Base-by-base conservation (phyloP, 2,329 filamentous ascomycete species). In the Claviceps sp. region DNA sequence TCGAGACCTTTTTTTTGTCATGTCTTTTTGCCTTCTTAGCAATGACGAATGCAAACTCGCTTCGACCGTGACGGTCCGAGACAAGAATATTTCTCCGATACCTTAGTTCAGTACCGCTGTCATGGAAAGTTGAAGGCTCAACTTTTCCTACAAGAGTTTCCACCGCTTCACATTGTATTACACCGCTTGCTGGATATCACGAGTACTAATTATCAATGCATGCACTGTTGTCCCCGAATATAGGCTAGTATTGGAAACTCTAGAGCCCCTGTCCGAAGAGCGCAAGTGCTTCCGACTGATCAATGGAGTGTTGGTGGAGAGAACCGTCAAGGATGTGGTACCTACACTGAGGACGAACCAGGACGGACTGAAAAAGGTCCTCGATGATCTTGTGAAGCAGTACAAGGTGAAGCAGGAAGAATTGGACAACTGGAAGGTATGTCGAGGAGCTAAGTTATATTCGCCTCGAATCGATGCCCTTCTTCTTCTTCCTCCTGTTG, bases 211-310 rank as follows among this genome's bases (percentile, higher is more conserved):
- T 22, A 19, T 51, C 47, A 19, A 19, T 5, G 5, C 22, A 44
- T 10, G 10, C 24, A n/a, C 11, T 17, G n/a, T 17, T 24, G 3
- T 4, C 26, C 11, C 16, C n/a, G 17, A 39, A 26, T 26, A 43
- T 59, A 97, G 93, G 70, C 86, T 97, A 58, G 93, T 98, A 38
- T 80, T 97, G 50, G 91, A 97, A 65, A 97, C 91, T 3, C 73
- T 98, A 57, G 79, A 85, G 54, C 90, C 90, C 46, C 78, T 97
- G 24, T 77, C 87, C 1, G 78, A 76, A 57, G 86, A 95, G 59
- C 87, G 93, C 62, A 98, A 96, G 73, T 97, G 91, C 72, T 98
- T 97, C 72, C 90, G 93, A 61, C 89, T 98, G 80, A 94, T 98
- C 68, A 97, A 98, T 68, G 93, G 93, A 46, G 90, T 97, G 24